Conservation (phyloP, 352 stramenopile species). For the Pythium coloratum region DNA sequence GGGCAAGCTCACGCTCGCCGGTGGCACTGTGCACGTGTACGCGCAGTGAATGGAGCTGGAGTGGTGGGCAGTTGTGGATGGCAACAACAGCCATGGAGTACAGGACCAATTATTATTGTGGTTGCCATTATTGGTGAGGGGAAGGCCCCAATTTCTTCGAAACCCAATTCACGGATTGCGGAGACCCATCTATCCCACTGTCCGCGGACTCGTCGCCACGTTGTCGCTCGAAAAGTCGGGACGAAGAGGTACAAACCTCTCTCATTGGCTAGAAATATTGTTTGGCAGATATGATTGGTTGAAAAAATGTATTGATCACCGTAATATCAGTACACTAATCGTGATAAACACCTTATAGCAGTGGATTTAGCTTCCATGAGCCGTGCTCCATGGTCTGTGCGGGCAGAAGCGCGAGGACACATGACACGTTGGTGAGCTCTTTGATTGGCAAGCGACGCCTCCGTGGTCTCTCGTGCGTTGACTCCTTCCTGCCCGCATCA, state of each 20-base stretch:
- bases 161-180: background rate
- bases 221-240: background rate
- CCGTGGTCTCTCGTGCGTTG: background rate
- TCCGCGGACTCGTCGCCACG: background rate
- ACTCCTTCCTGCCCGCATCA: too few relatives aligned
- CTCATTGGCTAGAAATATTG: background rate
- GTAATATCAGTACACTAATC: background rate
- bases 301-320: background rate
- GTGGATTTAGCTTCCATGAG: background rate
- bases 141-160: background rate
- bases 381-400: background rate
- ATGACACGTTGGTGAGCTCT: background rate
- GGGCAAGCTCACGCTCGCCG: conserved; percentile 62
- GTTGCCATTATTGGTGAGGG: background rate
- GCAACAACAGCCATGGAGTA: background rate
- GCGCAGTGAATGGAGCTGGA: conserved; percentile 29
- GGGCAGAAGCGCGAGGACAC: background rate
- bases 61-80: background rate
- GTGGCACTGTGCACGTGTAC: conserved; percentile 76
- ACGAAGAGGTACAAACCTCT: conserved; percentile 1
- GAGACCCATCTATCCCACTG: background rate
- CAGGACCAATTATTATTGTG: background rate
- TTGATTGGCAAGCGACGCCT: background rate
- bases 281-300: background rate
- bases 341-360: background rate